These are phyloP conservation scores for Sphagnum fallax DNA, from an alignment of 228 moss, liverwort and hornwort genomes.

Conservation along the genomic window DNA sequence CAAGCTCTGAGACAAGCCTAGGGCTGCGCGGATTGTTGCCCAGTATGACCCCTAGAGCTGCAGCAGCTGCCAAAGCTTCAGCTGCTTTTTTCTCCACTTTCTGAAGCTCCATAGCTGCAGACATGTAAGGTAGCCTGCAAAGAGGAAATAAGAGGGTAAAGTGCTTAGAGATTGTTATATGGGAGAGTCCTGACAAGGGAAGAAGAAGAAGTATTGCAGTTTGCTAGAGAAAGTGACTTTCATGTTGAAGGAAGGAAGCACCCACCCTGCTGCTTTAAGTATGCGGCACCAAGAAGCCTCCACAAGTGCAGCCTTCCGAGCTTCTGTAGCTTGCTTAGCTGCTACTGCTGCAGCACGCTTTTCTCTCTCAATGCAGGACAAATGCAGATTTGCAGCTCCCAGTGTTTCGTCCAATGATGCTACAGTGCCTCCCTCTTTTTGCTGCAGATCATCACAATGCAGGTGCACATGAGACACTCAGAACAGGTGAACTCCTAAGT, in stretches of 20 bases:
- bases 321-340: slow-evolving; percentile 24
- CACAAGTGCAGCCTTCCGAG: slow-evolving; percentile 29
- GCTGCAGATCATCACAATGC: slow-evolving; percentile 4
- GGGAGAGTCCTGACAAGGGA: no score
- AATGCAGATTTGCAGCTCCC: slow-evolving; percentile 24
- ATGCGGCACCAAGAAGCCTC: slow-evolving; percentile 45
- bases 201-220: no score
- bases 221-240: no score
- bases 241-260: no score
- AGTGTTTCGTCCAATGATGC: slow-evolving; percentile 32
- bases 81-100: slow-evolving; percentile 25
- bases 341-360: slow-evolving; percentile 34
- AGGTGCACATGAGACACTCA: not conserved
- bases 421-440: slow-evolving; percentile 24
- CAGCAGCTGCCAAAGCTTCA: slow-evolving; percentile 27
- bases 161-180: no score
- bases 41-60: slow-evolving; percentile 23
- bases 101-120: slow-evolving; percentile 27
- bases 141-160: not conserved
- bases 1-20: slow-evolving; percentile 14
- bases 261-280: slow-evolving; percentile 34
- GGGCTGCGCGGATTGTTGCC: slow-evolving; percentile 30
- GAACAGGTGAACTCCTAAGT: not conserved
- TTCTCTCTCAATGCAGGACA: slow-evolving; percentile 33
- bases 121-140: slow-evolving; percentile 23